phyloP scores from a whole-genome alignment of 2,329 filamentous ascomycete genomes.

The Trichoderma pleuroti region DNA sequence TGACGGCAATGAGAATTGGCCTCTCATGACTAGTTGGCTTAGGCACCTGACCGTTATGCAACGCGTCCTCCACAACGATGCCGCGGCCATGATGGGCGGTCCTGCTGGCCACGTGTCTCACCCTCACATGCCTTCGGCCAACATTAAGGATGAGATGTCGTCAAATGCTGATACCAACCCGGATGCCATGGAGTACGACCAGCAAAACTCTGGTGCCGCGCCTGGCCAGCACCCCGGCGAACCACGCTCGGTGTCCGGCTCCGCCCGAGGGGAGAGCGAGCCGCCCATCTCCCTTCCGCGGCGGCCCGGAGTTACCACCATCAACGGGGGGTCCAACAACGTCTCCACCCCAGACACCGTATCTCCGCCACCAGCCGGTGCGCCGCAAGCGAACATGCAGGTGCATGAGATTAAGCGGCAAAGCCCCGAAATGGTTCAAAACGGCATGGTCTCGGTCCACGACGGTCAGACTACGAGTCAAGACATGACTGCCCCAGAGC shows the following conservation, averaged over 20 bases:
- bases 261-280: constrained; percentile 50
- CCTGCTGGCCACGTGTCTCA: constrained; percentile 35
- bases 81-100: constrained; percentile 32
- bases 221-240: constrained; percentile 29
- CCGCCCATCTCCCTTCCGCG: constrained; percentile 43
- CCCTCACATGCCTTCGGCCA: constrained; percentile 29
- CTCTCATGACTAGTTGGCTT: constrained; percentile 57
- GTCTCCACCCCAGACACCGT: constrained; percentile 46
- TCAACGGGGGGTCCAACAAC: constrained; percentile 54
- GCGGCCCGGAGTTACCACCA: constrained; percentile 40
- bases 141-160: constrained; percentile 52
- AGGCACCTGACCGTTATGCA: constrained; percentile 60
- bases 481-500: constrained; percentile 58
- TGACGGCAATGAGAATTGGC: constrained; percentile 58
- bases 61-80: constrained; percentile 55
- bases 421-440: constrained; percentile 32
- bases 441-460: constrained; percentile 31
- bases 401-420: constrained; percentile 36
- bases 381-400: constrained; percentile 27
- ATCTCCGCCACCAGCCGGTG: constrained; percentile 41
- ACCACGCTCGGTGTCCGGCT: constrained; percentile 38
- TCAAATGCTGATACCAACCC: constrained; percentile 54
- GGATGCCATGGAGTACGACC: constrained; percentile 58
- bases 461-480: constrained; percentile 37
- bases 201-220: constrained; percentile 30